phyloP scores from a whole-genome alignment of 2,329 filamentous ascomycete genomes.

The Cladorrhinum sp. region DNA sequence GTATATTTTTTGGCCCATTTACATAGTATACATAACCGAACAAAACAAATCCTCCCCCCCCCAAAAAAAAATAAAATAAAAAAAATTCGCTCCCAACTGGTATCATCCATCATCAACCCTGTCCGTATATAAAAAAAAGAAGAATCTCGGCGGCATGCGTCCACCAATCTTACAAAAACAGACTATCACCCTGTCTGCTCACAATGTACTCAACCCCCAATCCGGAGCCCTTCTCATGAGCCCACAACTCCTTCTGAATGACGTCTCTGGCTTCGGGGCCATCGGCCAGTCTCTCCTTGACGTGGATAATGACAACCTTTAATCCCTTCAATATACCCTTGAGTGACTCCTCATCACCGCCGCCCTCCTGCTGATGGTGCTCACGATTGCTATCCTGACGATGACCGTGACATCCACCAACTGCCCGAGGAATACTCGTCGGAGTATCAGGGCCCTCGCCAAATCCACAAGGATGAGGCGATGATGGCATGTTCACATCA shows the following conservation, averaged over 20 bases:
- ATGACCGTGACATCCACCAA: background rate
- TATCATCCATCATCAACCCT: background rate
- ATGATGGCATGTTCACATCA: background rate
- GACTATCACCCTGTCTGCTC: constrained; percentile 61
- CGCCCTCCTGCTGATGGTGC: constrained; percentile 1
- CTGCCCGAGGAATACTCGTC: constrained; percentile 1
- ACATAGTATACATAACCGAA: too few species aligned
- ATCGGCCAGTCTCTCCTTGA: constrained; percentile 73
- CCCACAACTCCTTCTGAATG: constrained; percentile 67
- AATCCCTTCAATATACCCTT: constrained; percentile 58
- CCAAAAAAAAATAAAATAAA: background rate
- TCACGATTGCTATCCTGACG: constrained; percentile 5
- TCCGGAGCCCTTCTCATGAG: constrained; percentile 60
- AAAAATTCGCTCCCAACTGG: background rate
- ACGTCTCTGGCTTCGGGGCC: constrained; percentile 67
- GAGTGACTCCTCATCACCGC: constrained; percentile 34
- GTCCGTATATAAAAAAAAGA: background rate
- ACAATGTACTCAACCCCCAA: constrained; percentile 80
- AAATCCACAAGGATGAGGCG: background rate
- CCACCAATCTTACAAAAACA: constrained; percentile 42
- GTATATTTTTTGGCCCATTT: too few species aligned
- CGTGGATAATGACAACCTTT: constrained; percentile 83
- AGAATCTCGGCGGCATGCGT: too few species aligned
- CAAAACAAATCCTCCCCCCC: background rate
- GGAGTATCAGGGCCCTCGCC: constrained; percentile 10